Base-by-base conservation (phyloP, 306 rosid species). In the Cyclanthera cordifolia region DNA sequence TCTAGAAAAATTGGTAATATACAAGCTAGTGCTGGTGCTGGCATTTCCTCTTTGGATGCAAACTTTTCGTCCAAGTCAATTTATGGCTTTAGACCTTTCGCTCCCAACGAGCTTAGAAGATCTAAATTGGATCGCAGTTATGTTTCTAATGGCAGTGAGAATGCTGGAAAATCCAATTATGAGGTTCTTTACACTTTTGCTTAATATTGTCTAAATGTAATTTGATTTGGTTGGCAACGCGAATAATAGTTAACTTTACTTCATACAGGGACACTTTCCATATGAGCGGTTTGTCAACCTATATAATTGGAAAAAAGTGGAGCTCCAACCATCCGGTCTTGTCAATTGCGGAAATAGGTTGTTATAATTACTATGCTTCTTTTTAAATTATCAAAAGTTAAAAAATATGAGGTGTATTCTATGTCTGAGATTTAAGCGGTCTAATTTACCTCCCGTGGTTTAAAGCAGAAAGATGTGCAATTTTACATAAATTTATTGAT, bases 1-100 rank as follows among this genome's bases (percentile, higher is more conserved):
- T 54, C 63, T 61, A 78, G 75, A 73, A 77, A 51, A 73, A 78
- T 74, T 52, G 43, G 12, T 37, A 8, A 37, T 37, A 37, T 37
- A 7, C 43, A 37, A 37, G 43, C 43, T 37, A 43, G 76, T 41
- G 78, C 67, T 74, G 64, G 67, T 70, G 67, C 43, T 37, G 43
- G 43, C 43, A 37, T 72, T 64, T 77, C 88, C 37, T 80, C 87
- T 71, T 85, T 68, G 69, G 84, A 46, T 76, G 73, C 79, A 25
- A 83, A 66, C 68, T 78, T 84, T 72, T 77, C 25, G 20, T 45
- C 73, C 65, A 88, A 79, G 80, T 76, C 85, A 28, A 81, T 73
- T 81, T 77, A 74, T 78, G 95, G 83, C 70, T 81, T 85, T 79
- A 90, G 76, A 84, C 74, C 90, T 46, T 85, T 95, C 61, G 94